Evolutionary conservation across 352 stramenopile species (phyloP).

Genomic region (Globisporangium iwayamae): DNA sequence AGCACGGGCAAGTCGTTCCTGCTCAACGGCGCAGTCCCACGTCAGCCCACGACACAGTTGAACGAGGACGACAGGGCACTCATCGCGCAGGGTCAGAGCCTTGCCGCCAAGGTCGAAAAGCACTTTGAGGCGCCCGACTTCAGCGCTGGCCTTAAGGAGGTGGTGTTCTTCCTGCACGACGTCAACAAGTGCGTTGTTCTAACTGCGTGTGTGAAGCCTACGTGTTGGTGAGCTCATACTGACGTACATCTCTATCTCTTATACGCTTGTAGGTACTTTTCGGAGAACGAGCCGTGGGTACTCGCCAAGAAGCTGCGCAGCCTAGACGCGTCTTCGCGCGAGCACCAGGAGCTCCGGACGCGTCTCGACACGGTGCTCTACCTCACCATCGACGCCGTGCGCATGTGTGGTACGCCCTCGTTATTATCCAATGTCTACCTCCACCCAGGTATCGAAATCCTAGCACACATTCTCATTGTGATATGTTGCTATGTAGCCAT

Average conservation of each 20-base stretch:
- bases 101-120: constrained; percentile 37
- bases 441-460: too few relatives aligned
- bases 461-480: background rate
- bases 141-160: constrained; percentile 57
- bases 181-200: constrained; percentile 51
- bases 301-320: constrained; percentile 58
- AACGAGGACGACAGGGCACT: constrained; percentile 46
- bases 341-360: constrained; percentile 31
- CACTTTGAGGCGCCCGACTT: constrained; percentile 79
- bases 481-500: constrained; percentile 35
- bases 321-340: constrained; percentile 4
- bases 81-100: constrained; percentile 46
- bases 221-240: too few relatives aligned
- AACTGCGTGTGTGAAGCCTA: background rate
- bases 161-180: constrained; percentile 80
- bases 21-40: constrained; percentile 39
- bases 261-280: constrained; percentile 52
- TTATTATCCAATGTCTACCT: background rate
- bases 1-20: constrained; percentile 73
- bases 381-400: constrained; percentile 68
- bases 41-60: constrained; percentile 29
- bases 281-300: constrained; percentile 73
- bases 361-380: constrained; percentile 68
- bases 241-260: background rate
- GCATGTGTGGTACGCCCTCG: constrained; percentile 47